phyloP scores from a whole-genome alignment of 495 filamentous ascomycete genomes.

The Lepraria neglecta region DNA sequence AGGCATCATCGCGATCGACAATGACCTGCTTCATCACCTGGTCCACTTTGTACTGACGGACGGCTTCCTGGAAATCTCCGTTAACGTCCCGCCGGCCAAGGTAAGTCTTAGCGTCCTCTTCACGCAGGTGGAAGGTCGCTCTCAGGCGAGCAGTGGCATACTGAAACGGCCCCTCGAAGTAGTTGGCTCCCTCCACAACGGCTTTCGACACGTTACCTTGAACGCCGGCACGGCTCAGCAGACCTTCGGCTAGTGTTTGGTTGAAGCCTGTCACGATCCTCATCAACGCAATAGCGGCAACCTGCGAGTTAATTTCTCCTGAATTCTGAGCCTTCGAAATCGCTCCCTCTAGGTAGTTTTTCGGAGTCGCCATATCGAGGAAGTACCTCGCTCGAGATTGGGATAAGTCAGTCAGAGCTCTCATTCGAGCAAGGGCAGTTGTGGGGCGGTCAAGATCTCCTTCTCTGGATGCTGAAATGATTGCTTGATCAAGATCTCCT shows the following conservation, averaged over 20 bases:
- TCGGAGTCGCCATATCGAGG: background rate
- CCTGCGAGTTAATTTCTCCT: background rate
- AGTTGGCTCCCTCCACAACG: background rate
- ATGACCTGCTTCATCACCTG: background rate
- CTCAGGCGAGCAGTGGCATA: background rate
- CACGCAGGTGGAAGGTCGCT: background rate
- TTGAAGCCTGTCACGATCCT: background rate
- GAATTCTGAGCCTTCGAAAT: background rate
- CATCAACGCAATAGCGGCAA: background rate
- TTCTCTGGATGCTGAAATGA: background rate
- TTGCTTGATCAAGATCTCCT: background rate
- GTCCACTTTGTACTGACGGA: background rate
- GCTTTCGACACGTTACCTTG: background rate
- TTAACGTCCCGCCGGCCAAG: background rate
- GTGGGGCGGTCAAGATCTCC: background rate
- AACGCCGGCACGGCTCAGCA: background rate
- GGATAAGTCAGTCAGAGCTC: background rate
- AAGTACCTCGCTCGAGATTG: background rate
- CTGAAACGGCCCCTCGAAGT: background rate
- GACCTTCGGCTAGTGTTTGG: background rate
- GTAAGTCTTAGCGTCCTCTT: conserved; percentile 1
- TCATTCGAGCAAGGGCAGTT: background rate
- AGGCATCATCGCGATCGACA: background rate
- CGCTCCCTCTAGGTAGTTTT: background rate
- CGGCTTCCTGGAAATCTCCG: background rate